Percentiles rank a stretch among this genome's conserved stretches.
These are phyloP conservation scores for Phytophthora sojae DNA, from an alignment of 352 stramenopile genomes.

Conservation along the genomic window DNA sequence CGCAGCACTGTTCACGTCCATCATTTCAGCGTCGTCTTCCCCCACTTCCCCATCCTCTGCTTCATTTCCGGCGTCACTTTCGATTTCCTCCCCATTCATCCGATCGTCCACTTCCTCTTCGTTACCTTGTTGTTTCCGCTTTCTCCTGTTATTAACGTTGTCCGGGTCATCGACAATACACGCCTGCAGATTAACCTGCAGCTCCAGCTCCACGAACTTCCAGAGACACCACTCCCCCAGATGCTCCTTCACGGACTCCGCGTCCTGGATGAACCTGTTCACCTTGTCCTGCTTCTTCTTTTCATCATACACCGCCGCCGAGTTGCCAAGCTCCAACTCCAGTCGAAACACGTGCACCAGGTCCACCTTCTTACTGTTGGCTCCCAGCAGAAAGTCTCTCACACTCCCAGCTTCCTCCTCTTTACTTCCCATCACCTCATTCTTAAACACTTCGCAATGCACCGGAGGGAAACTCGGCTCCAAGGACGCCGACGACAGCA, in stretches of 20 bases:
- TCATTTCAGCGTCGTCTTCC: slow-evolving; percentile 17
- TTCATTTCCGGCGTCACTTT: slow-evolving; percentile 33
- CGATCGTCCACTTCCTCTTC: slow-evolving; percentile 17
- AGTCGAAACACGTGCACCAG: slow-evolving; percentile 66
- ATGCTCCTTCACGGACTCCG: slow-evolving; percentile 65
- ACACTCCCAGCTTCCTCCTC: slow-evolving; percentile 28
- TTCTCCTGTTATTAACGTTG: slow-evolving; percentile 65
- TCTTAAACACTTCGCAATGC: slow-evolving; percentile 62
- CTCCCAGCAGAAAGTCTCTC: slow-evolving; percentile 71
- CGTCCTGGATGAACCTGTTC: slow-evolving; percentile 75
- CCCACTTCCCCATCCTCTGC: slow-evolving; percentile 40
- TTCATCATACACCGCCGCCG: slow-evolving; percentile 74
- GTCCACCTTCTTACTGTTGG: slow-evolving; percentile 76
- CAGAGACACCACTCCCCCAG: slow-evolving; percentile 82
- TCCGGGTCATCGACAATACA: slow-evolving; percentile 68
- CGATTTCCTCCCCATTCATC: slow-evolving; percentile 29
- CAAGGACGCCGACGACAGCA: slow-evolving; percentile 35
- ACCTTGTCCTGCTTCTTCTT: slow-evolving; percentile 77
- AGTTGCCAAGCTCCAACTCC: slow-evolving; percentile 79
- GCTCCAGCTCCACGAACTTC: slow-evolving; percentile 83
- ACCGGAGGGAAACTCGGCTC: slow-evolving; percentile 48
- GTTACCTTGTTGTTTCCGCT: slow-evolving; percentile 33
- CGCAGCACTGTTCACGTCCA: slow-evolving; percentile 6
- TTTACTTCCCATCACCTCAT: slow-evolving; percentile 5
- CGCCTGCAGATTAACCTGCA: slow-evolving; percentile 75